Percentiles rank a stretch among this genome's conserved stretches.
These are phyloP conservation scores for Petasospora fabianii DNA, from an alignment of 1,139 yeast species.

Conservation along the genomic window DNA sequence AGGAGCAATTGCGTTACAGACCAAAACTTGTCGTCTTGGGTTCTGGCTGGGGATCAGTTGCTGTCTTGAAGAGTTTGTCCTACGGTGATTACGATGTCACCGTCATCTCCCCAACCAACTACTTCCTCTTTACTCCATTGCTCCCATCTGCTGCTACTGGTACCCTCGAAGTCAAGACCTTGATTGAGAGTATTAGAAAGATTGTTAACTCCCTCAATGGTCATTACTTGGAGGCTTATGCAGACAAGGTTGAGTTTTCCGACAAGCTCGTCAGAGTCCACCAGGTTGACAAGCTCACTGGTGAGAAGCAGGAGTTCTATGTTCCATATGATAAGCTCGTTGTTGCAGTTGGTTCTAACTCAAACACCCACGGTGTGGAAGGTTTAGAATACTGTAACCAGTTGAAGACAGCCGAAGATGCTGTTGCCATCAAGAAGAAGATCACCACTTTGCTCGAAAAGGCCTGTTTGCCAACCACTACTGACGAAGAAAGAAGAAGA, in stretches of 20 bases:
- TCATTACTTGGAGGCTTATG: conserved; percentile 54
- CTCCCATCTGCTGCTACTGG: conserved; percentile 61
- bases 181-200: conserved; percentile 56
- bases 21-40: conserved; percentile 56
- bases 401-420: conserved; percentile 63
- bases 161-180: conserved; percentile 48
- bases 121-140: conserved; percentile 56
- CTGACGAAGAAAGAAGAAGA: conserved; percentile 55
- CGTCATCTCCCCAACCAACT: conserved; percentile 58
- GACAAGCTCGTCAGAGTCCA: conserved; percentile 52
- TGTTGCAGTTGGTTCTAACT: conserved; percentile 60
- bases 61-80: conserved; percentile 41
- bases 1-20: conserved; percentile 37
- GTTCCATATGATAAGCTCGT: conserved; percentile 64
- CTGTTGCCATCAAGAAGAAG: conserved; percentile 50
- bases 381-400: conserved; percentile 56
- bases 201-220: conserved; percentile 47
- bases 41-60: conserved; percentile 61
- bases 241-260: conserved; percentile 48
- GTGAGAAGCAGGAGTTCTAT: conserved; percentile 40
- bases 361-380: conserved; percentile 63
- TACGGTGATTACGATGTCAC: conserved; percentile 54
- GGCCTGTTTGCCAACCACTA: conserved; percentile 59
- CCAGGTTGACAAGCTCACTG: conserved; percentile 36
- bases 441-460: conserved; percentile 51